Percentiles rank a stretch among this genome's conserved stretches.
Conservation (phyloP, 2,329 filamentous ascomycete genomes). For the Fusarium sp. region DNA sequence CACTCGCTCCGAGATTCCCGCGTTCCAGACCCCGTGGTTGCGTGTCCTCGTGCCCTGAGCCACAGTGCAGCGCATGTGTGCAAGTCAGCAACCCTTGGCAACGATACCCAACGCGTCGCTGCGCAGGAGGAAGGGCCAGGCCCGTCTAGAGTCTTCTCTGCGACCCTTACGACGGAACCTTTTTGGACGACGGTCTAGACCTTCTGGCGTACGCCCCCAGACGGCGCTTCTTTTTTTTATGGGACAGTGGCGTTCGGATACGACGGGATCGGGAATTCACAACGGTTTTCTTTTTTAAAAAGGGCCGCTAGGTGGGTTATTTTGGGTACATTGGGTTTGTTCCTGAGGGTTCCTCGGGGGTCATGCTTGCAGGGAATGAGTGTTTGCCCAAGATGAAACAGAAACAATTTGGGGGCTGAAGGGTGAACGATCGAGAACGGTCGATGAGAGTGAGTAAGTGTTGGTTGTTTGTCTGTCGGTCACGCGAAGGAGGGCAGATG, state of each 20-base stretch:
- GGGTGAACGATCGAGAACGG: neutral
- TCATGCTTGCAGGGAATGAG: neutral
- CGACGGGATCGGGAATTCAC: conserved; percentile 15
- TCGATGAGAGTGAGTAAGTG: neutral
- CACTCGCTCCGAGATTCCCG: conserved; percentile 16
- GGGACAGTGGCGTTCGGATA: conserved; percentile 32
- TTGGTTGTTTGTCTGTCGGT: neutral
- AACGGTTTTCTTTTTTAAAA: conserved; percentile 21
- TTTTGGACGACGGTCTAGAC: conserved; percentile 27
- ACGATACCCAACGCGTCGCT: neutral
- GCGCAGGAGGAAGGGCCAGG: neutral
- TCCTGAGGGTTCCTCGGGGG: neutral
- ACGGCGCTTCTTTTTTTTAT: neutral
- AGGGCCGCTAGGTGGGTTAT: neutral
- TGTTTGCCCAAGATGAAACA: neutral
- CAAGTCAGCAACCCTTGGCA: conserved; percentile 16
- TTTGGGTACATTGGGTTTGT: neutral
- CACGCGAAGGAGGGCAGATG: neutral
- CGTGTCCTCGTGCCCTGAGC: conserved; percentile 40
- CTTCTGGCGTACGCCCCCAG: neutral
- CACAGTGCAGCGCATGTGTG: conserved; percentile 19
- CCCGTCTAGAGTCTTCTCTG: neutral
- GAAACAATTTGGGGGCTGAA: conserved; percentile 2
- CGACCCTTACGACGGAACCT: neutral
- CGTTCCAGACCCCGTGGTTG: conserved; percentile 27